Conservation (phyloP, 495 filamentous ascomycete genomes). For the Stereocaulon alpinum region DNA sequence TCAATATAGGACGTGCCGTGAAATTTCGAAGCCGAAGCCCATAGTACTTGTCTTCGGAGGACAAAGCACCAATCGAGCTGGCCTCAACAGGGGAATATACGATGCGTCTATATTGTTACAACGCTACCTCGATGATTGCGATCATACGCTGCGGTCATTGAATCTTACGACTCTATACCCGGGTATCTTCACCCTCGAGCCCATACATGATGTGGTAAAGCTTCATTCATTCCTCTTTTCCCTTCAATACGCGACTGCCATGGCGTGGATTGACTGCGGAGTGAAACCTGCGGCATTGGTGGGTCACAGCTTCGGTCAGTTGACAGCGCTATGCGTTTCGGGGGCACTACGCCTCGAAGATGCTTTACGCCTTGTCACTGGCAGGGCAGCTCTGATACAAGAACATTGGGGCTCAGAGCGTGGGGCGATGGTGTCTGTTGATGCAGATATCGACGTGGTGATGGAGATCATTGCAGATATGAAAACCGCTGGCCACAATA, state of each 20-base stretch:
- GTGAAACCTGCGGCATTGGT: slow-evolving; percentile 27
- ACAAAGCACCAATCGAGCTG: slow-evolving; percentile 37
- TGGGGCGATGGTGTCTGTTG: slow-evolving; percentile 40
- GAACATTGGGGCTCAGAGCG: slow-evolving; percentile 30
- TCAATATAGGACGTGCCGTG: too few species aligned
- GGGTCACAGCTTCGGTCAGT: slow-evolving; percentile 46
- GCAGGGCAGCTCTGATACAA: slow-evolving; percentile 32
- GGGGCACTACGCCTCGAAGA: slow-evolving; percentile 31
- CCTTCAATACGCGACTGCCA: slow-evolving; percentile 40
- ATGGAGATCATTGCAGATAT: slow-evolving; percentile 7
- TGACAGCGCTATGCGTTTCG: slow-evolving; percentile 39
- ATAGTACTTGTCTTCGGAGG: slow-evolving; percentile 44
- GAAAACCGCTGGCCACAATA: neutral
- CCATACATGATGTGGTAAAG: slow-evolving; percentile 29
- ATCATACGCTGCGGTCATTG: slow-evolving; percentile 17
- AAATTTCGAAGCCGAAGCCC: too few species aligned
- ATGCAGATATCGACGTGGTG: slow-evolving; percentile 25
- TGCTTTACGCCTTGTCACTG: slow-evolving; percentile 30
- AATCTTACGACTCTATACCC: slow-evolving; percentile 21
- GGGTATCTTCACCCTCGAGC: slow-evolving; percentile 31
- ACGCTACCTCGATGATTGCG: slow-evolving; percentile 32
- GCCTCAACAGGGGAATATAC: slow-evolving; percentile 32
- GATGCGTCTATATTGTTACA: slow-evolving; percentile 28
- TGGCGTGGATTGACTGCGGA: slow-evolving; percentile 41
- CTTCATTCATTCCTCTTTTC: slow-evolving; percentile 38